Percentiles rank a stretch among this genome's conserved stretches.
phyloP scores from a whole-genome alignment of 2,329 filamentous ascomycete genomes.

The Trichoderma lentiforme region DNA sequence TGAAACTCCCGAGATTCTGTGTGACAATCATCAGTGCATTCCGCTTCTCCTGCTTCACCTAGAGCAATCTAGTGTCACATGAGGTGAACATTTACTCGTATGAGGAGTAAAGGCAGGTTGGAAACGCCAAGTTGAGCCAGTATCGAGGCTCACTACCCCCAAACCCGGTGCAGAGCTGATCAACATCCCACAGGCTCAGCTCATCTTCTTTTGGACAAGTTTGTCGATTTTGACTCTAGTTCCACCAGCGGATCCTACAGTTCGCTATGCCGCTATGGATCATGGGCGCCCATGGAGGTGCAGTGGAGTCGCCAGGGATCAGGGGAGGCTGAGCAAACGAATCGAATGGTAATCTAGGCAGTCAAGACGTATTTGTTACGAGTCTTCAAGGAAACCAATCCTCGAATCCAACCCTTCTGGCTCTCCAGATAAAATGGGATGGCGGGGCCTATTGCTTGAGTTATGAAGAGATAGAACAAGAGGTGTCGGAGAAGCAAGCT shows the following conservation, averaged over 20 bases:
- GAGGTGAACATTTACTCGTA: background rate
- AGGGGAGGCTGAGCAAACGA: background rate
- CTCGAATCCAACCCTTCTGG: background rate
- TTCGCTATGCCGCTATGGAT: background rate
- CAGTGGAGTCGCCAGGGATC: background rate
- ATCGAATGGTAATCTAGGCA: background rate
- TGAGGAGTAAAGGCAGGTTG: background rate
- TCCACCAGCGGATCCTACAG: background rate
- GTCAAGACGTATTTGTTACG: background rate
- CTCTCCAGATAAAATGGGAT: background rate
- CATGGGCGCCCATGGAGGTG: background rate
- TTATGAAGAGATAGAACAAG: background rate
- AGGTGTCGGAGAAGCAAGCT: background rate
- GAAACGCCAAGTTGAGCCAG: background rate
- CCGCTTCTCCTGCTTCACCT: background rate
- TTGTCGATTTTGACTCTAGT: background rate
- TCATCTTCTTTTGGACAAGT: background rate
- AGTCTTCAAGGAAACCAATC: background rate
- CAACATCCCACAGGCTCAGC: background rate
- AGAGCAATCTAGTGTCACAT: background rate
- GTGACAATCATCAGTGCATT: too few relatives aligned
- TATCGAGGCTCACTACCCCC: background rate
- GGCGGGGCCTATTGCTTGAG: background rate
- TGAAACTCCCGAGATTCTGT: too few relatives aligned
- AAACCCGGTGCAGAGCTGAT: background rate